phyloP scores from a whole-genome alignment of 805 yeast genomes.

The Barnettozyma sp. region DNA sequence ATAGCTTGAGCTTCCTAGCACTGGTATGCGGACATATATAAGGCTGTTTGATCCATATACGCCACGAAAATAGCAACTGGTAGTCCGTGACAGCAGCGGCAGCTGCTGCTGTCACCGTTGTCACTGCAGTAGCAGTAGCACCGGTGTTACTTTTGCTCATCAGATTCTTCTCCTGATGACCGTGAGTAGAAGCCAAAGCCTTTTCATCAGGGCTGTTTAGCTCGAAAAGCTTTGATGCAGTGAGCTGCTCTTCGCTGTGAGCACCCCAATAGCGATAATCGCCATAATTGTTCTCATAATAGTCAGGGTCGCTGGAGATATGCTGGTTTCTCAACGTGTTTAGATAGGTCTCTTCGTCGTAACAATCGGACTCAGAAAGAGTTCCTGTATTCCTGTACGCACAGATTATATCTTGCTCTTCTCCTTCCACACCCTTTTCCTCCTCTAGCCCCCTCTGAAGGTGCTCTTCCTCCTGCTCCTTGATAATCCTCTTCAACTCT shows the following conservation, averaged over 20 bases:
- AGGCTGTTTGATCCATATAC: slow-evolving; percentile 3
- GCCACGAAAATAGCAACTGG: slow-evolving; percentile 5
- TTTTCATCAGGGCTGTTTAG: no score
- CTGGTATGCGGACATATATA: not conserved
- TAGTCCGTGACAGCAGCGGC: slow-evolving; percentile 3
- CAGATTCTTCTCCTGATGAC: no score
- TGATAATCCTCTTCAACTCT: slow-evolving; percentile 3
- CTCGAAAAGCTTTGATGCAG: no score
- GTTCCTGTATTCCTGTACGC: not conserved
- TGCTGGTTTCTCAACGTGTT: slow-evolving; percentile 8
- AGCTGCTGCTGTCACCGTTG: no score
- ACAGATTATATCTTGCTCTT: not conserved
- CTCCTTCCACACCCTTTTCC: not conserved
- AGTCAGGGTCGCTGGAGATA: no score
- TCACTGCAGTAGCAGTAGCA: no score
- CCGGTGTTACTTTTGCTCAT: no score
- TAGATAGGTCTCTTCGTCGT: slow-evolving; percentile 6
- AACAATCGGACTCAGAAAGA: not conserved
- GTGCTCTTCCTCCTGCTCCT: slow-evolving; percentile 4
- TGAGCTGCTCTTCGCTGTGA: no score
- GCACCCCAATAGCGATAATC: no score
- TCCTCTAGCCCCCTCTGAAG: no score
- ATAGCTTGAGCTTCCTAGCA: not conserved
- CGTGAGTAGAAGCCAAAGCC: no score
- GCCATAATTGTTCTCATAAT: no score